Percentiles rank a stretch among this genome's conserved stretches.
These are phyloP conservation scores for Botrytis elliptica DNA, from an alignment of 2,329 filamentous ascomycete genomes.

Conservation along the genomic window DNA sequence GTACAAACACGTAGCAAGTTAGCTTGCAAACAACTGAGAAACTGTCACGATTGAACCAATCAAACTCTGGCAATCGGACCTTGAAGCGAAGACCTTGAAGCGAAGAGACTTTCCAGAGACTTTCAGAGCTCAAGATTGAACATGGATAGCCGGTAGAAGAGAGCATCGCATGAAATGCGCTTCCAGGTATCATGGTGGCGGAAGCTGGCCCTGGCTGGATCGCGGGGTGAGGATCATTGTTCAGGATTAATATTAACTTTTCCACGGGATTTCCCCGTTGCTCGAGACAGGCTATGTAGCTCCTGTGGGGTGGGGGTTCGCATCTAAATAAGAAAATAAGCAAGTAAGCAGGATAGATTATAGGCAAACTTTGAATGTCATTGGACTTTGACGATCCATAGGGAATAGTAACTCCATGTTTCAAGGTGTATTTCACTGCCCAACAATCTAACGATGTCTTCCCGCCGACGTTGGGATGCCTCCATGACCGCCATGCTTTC, in stretches of 20 bases:
- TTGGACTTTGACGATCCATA: neutral
- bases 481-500: neutral
- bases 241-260: neutral
- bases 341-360: too few species aligned
- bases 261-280: neutral
- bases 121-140: neutral
- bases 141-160: neutral
- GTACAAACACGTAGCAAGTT: neutral
- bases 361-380: neutral
- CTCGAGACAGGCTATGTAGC: neutral
- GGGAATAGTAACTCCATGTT: neutral
- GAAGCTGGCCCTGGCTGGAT: neutral
- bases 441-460: neutral
- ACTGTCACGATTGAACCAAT: neutral
- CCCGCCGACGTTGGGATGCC: neutral
- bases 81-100: neutral
- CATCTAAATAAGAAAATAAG: neutral
- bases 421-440: neutral
- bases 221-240: constrained; percentile 14
- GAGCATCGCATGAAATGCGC: neutral
- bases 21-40: neutral
- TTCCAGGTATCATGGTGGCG: neutral
- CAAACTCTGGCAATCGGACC: neutral
- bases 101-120: neutral
- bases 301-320: neutral